Evolutionary conservation across 2,329 filamentous ascomycete species (phyloP).

Genomic region (Colletotrichum echinochloae): DNA sequence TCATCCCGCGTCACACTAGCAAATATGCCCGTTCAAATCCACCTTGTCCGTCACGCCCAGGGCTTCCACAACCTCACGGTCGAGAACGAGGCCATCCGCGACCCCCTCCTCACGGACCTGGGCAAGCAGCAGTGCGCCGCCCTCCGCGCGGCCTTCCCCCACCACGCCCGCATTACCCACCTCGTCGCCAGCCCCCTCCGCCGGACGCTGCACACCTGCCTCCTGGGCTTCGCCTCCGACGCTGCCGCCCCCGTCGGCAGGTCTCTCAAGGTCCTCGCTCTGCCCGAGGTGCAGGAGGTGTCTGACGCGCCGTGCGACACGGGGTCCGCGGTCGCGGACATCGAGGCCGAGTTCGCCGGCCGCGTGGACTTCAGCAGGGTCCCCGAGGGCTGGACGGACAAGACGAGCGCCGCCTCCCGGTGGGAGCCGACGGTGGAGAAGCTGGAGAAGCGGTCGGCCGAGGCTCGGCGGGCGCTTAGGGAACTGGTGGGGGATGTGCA

Average conservation of each 20-base stretch:
- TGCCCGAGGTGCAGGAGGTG: conserved; percentile 85
- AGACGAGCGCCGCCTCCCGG: conserved; percentile 56
- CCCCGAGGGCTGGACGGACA: conserved; percentile 77
- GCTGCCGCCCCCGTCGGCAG: conserved; percentile 42
- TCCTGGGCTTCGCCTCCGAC: conserved; percentile 74
- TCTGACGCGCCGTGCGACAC: conserved; percentile 81
- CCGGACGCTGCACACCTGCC: conserved; percentile 83
- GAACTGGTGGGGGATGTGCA: conserved; percentile 56
- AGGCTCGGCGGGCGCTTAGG: conserved; percentile 69
- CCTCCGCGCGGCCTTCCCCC: conserved; percentile 72
- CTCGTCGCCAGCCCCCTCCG: conserved; percentile 84
- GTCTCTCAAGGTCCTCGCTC: conserved; percentile 64
- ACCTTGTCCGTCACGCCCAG: conserved; percentile 80
- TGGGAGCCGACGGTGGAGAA: conserved; percentile 63
- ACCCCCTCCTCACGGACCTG: conserved; percentile 82
- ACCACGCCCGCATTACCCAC: conserved; percentile 73
- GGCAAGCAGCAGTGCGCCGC: conserved; percentile 79
- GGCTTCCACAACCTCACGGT: conserved; percentile 83
- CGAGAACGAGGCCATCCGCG: conserved; percentile 78
- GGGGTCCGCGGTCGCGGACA: conserved; percentile 67
- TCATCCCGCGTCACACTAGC: not conserved
- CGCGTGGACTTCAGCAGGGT: conserved; percentile 74
- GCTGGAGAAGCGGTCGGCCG: conserved; percentile 71
- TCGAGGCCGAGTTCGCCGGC: conserved; percentile 72
- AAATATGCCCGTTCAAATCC: conserved; percentile 66